Evolutionary conservation across 306 rosid genomes (phyloP), one percentile per base, ranked within the genome.

Genomic region (Quillaja saponaria): DNA sequence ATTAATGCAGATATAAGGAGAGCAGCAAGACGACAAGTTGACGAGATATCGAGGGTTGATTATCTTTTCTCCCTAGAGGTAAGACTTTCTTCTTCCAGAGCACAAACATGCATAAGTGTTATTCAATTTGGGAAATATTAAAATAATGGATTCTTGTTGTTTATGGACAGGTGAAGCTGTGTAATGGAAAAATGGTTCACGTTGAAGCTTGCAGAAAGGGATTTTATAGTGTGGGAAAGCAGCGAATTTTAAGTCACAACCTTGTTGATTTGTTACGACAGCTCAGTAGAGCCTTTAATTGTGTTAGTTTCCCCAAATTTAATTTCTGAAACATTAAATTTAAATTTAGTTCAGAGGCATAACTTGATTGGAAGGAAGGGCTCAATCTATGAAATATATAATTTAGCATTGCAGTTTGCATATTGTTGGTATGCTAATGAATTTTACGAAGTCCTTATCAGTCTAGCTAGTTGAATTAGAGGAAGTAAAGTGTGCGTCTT

Each of bases 171-270:
- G 96, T 80, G 72, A 92, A 92, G 79, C 84, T 92, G 54, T 88
- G 90, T 76, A 88, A 88, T 40, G 96, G 98, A 46, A 92, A 88
- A 85, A 75, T 88, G 72, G 81, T 82, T 63, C 94, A 81, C 3
- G 96, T 92, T 49, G 98, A 88, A 65, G 90, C 94, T 73, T 86
- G 96, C 82, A 76, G 85, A 55, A 88, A 86, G 65, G 98, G 98
- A 13, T 92, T 91, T 66, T 84, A 71, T 51, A 81, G 87, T 63
- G 78, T 86, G 70, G 96, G 95, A 55, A 92, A 82, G 84, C 96
- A 81, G 78, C 76, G 94, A 51, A 78, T 86, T 74, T 75, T 88
- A 64, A 69, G 90, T 66, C 96, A 88, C 76, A 92, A 81, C 78
- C 90, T 92, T 4, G 84, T 92, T 38, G 98, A 92, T 80, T 76